Conservation (phyloP, 371 early-diverging fungal species). For the Batkoa obscura region DNA sequence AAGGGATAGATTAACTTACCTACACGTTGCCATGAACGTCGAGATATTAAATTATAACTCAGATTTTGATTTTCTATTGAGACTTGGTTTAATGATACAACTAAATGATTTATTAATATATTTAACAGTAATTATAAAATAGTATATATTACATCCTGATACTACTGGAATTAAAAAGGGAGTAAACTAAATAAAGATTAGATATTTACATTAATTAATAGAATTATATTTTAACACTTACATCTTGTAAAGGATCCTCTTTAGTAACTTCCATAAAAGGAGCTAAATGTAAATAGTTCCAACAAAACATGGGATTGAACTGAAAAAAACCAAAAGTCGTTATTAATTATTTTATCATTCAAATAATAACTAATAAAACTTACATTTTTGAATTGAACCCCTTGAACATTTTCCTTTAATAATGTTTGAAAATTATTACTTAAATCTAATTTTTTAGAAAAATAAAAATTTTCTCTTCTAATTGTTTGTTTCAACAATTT, state of each 20-base stretch:
- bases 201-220: neutral
- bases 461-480: conserved; percentile 51
- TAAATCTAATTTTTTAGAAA: conserved; percentile 68
- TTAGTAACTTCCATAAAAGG: conserved; percentile 36
- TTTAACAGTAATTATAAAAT: neutral
- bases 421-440: conserved; percentile 59
- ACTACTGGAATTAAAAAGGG: conserved; percentile 76
- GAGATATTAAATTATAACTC: conserved; percentile 58
- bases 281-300: conserved; percentile 53
- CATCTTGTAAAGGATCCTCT: conserved; percentile 19
- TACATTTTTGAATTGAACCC: conserved; percentile 17
- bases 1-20: conserved; percentile 8
- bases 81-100: conserved; percentile 25
- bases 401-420: too few relatives aligned
- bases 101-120: conserved; percentile 11
- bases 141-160: conserved; percentile 55
- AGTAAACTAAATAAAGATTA: conserved; percentile 22
- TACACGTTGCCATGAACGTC: conserved; percentile 55
- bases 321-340: conserved; percentile 9
- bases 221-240: conserved; percentile 9
- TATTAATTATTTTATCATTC: neutral
- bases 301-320: conserved; percentile 81
- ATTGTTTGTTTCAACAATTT: conserved; percentile 46
- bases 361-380: neutral
- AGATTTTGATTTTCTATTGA: conserved; percentile 39